Evolutionary conservation across 2,329 filamentous ascomycete species (phyloP).

Genomic region (Cryphonectria radicalis): DNA sequence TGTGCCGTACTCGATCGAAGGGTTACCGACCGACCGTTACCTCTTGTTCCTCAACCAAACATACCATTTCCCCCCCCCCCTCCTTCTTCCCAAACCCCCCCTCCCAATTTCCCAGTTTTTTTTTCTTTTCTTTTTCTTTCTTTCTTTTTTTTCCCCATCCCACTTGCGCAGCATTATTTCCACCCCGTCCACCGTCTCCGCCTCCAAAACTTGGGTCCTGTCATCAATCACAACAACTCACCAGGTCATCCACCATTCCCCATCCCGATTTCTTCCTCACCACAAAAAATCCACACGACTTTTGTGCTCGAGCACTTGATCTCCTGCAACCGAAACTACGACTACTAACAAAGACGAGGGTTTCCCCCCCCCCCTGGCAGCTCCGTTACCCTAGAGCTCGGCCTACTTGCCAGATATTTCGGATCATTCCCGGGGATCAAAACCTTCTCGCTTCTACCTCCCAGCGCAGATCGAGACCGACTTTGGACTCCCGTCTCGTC

Average conservation of each 20-base stretch:
- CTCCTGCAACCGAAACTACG: neutral
- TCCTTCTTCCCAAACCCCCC: no score
- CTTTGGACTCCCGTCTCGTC: neutral
- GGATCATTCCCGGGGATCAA: constrained; percentile 25
- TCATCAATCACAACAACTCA: constrained; percentile 4
- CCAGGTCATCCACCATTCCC: neutral
- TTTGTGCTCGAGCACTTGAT: neutral
- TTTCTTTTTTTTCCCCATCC: constrained; percentile 2
- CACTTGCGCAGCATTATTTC: constrained; percentile 8
- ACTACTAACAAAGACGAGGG: neutral
- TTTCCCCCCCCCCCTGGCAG: neutral
- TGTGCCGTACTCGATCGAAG: neutral
- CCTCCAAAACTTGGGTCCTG: neutral
- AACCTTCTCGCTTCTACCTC: constrained; percentile 4
- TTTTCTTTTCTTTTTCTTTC: no score
- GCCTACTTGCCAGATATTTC: constrained; percentile 23
- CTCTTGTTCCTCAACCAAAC: neutral
- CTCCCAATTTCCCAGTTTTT: neutral
- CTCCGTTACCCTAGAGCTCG: constrained; percentile 17
- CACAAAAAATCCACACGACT: neutral
- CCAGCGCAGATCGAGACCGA: constrained; percentile 22
- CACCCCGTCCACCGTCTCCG: neutral
- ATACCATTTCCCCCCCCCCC: neutral
- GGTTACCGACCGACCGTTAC: constrained; percentile 8
- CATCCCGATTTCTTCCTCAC: neutral